phyloP scores from a whole-genome alignment of 495 filamentous ascomycete species.

The Amphirosellinia nigrospora region DNA sequence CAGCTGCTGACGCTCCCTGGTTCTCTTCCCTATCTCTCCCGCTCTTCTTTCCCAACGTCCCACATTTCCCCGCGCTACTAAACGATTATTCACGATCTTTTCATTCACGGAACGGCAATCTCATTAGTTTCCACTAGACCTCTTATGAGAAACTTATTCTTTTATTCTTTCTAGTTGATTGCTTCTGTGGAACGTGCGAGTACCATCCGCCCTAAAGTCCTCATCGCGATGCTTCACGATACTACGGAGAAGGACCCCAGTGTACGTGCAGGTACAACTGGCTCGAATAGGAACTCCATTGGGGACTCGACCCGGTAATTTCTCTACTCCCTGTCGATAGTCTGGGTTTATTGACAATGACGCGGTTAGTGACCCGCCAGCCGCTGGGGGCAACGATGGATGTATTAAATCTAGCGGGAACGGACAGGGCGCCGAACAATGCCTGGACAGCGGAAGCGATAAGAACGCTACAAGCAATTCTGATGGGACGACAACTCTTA shows the following conservation, averaged over 20 bases:
- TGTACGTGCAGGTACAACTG: background rate
- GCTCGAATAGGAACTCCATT: background rate
- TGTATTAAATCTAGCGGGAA: background rate
- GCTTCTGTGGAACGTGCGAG: background rate
- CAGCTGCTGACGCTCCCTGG: background rate
- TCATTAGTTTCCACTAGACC: background rate
- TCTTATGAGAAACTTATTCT: background rate
- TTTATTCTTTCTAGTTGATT: background rate
- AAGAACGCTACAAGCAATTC: background rate
- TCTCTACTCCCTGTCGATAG: background rate
- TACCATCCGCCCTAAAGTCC: background rate
- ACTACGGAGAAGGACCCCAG: conserved; percentile 6
- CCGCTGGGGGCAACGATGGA: background rate
- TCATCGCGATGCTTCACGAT: background rate
- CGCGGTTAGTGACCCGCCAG: background rate
- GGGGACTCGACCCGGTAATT: background rate
- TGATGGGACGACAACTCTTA: background rate
- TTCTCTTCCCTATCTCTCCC: background rate
- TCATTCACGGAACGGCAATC: background rate
- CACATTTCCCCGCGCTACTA: background rate
- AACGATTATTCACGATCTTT: background rate
- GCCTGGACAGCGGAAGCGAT: background rate
- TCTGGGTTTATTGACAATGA: background rate
- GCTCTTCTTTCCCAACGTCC: background rate
- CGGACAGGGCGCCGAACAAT: background rate